Evolutionary conservation across 2,329 filamentous ascomycete species (phyloP), one percentile per base, ranked within the genome.

Genomic region (Salinomyces thailandicus): DNA sequence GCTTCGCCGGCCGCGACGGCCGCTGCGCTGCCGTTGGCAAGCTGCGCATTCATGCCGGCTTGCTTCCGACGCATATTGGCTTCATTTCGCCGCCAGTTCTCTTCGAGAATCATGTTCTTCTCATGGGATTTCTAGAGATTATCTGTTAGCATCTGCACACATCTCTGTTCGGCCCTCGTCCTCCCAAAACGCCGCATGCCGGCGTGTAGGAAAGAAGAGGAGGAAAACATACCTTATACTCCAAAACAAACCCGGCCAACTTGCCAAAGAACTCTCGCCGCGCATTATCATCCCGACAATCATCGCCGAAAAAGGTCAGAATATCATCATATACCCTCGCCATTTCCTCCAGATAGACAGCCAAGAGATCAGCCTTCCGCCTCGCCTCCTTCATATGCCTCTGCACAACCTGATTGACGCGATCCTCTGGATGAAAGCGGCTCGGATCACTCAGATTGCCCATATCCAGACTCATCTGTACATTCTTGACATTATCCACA

Each of bases 351-450:
- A 96, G 67, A 59, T 93, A 95, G 15, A 96, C 68, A 56, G 85
- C 75, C 78, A 96, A 82, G 66, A 96, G 91, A 61, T 95, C 89
- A 2, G 91, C 86, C 68, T 96, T 98, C 52, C 89, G 75, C 44
- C 91, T 71, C 14, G 91, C 91, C 48, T 98, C 91, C 67, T 95
- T 96, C 89, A 98, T 96, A 47, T 75, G 80, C 35, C 89, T 74
- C 62, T 94, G 85, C 37, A 94, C 87, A 20, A 96, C 73, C 62
- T 93, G 84, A 44, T 81, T 82, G 29, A 96, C 87, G 42, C 91
- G 84, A 60, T 98, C 91, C 62, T 96, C 85, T 13, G 91, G 89
- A 57, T 98, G 91, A 71, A 98, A 98, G 53, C 89, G 93, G 70
- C 91, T 95, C 30, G 89, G 82, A 57, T 98, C 91, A 57, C 85